A percentile compares a stretch with the other conserved stretches of the same genome.
phyloP scores from a whole-genome alignment of 23 red algal species.

The Gracilaria gracilis region DNA sequence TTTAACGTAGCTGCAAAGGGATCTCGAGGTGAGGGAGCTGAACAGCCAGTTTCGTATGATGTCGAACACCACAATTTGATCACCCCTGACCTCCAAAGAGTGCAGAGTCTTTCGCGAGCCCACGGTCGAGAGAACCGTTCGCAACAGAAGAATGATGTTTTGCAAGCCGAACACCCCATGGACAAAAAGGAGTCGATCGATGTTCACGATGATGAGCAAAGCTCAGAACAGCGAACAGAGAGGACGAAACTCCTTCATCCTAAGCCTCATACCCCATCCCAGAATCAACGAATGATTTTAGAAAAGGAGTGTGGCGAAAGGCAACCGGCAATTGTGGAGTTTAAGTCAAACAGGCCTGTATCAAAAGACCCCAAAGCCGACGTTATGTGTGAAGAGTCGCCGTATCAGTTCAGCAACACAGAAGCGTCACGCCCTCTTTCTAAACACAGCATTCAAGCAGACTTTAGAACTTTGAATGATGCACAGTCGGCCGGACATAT shows the following conservation, averaged over 20 bases:
- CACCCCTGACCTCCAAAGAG: not conserved
- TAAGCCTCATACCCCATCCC: not conserved
- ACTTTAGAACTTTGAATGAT: not conserved
- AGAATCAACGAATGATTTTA: not conserved
- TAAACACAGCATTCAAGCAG: not conserved
- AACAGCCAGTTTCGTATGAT: not conserved
- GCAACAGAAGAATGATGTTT: no score
- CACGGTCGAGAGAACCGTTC: not conserved
- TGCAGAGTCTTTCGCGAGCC: not conserved
- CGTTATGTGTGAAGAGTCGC: not conserved
- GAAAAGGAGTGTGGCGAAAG: not conserved
- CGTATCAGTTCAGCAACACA: not conserved
- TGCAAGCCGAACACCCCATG: not conserved
- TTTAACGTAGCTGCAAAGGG: not conserved
- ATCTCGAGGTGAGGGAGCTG: not conserved
- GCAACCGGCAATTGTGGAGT: not conserved
- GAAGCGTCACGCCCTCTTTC: not conserved
- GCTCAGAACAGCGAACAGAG: not conserved
- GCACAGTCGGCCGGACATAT: not conserved
- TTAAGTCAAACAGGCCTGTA: slow-evolving; percentile 3
- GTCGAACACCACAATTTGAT: not conserved
- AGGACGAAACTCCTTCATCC: not conserved
- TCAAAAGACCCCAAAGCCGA: not conserved
- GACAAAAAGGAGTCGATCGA: not conserved
- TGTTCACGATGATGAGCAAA: not conserved